Base-by-base conservation (phyloP, 2,329 filamentous ascomycete genomes). In the Graphium sp. region DNA sequence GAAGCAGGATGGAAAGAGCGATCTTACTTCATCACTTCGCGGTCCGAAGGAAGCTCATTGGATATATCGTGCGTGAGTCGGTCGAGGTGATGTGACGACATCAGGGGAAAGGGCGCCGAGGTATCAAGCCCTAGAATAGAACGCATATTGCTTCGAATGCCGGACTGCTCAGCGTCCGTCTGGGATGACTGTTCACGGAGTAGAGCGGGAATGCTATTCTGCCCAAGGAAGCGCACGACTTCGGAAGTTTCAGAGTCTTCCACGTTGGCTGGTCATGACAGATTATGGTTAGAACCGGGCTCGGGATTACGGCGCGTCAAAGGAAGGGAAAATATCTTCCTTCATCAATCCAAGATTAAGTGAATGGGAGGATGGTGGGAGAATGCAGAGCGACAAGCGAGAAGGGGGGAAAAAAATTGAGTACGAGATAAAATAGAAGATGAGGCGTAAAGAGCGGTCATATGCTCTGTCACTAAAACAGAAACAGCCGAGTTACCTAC, bases 141-240 rank as follows among this genome's bases (percentile, higher is more conserved):
- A 33, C 69, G 60, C 60, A 75, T 74, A 46, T 75, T 70, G 39
- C 63, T 61, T 29, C 70, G 63, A 29, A 75, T 72, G 37, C 67
- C 66, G 41, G 62, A 56, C 26, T 55, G 59, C 30, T 64, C 56
- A 32, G 56, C 57, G 33, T 61, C 58, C 31, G 64, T 59, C 35
- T 55, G 60, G 22, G 61, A 50, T 3, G 62, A 60, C 26, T 37
- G 35, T 41, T 75, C 70, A 33, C 68, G 59, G 22, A 76, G 51
- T 20, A 76, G 50, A n/a, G 68, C 71, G 6, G 71, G 70, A 31
- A 75, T 76, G 43, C 69, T 74, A 46, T 76, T 76, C 41, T 75
- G 67, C 17, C 71, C 71, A 19, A 76, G 57, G 45, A 74, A 76
- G 23, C 71, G 59, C 26, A 69, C 63, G 27, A 58, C 55, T 33